A percentile compares a stretch with the other conserved stretches of the same genome.
Conservation (phyloP, 176 grass and related monocot species). For the Aegilops umbellulata region DNA sequence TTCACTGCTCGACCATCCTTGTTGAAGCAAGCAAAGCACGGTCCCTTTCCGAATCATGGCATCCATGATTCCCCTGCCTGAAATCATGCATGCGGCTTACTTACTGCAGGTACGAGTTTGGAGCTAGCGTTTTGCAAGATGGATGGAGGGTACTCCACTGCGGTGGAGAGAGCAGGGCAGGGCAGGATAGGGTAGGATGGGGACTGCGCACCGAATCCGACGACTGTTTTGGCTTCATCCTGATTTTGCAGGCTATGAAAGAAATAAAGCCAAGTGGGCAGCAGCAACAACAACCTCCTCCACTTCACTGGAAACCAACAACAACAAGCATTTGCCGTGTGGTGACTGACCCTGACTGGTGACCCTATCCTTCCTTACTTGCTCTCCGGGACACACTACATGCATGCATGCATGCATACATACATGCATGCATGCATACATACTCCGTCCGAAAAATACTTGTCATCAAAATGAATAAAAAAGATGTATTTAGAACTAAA, state of each 20-base stretch:
- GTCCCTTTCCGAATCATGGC: conserved; percentile 6
- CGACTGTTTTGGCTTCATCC: conserved; percentile 9
- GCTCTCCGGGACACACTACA: too few species aligned
- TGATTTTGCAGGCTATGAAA: background rate
- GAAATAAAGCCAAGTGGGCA: conserved; percentile 44
- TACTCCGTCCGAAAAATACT: too few species aligned
- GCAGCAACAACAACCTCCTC: conserved; percentile 25
- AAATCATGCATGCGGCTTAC: background rate
- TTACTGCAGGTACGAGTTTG: background rate
- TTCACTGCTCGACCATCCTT: background rate
- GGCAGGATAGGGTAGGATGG: conserved; percentile 20
- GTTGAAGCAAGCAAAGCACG: background rate
- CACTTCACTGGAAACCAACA: background rate
- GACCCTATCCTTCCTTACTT: conserved; percentile 4
- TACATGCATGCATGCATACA: too few species aligned
- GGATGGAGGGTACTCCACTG: background rate
- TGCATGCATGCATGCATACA: too few species aligned
- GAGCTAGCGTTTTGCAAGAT: conserved; percentile 16
- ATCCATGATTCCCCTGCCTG: background rate
- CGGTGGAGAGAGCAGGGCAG: conserved; percentile 7
- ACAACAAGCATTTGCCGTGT: background rate
- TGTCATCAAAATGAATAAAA: too few species aligned
- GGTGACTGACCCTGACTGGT: too few species aligned
- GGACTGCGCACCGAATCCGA: conserved; percentile 41
- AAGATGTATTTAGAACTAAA: too few species aligned